Conservation (phyloP, 1,284 basidiomycete species). For the Marasmius oreades region DNA sequence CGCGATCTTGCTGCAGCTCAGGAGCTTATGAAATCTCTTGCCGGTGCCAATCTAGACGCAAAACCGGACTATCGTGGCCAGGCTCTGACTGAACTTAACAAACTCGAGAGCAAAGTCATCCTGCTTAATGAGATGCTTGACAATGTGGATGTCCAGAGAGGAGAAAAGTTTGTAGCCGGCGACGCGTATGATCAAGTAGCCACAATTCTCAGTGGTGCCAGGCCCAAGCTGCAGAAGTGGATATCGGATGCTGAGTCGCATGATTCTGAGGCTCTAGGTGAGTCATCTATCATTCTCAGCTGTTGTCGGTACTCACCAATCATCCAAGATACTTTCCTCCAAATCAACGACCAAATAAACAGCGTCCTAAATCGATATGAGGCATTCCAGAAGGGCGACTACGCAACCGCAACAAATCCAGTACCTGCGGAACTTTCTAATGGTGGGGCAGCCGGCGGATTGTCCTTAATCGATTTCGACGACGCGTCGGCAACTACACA, state of each 20-base stretch:
- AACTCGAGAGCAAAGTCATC: conserved; percentile 92
- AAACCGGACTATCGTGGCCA: conserved; percentile 93
- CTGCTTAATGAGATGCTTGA: conserved; percentile 96
- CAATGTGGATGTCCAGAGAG: conserved; percentile 71
- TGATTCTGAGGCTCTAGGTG: conserved; percentile 86
- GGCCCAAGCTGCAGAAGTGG: conserved; percentile 98
- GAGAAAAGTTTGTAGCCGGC: conserved; percentile 79
- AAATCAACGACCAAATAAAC: conserved; percentile 98
- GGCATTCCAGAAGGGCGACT: conserved; percentile 90
- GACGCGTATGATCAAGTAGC: conserved; percentile 99
- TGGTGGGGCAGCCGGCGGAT: conserved; percentile 25
- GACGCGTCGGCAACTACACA: conserved; percentile 35
- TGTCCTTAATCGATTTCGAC: conserved; percentile 74
- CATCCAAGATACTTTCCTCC: conserved; percentile 77
- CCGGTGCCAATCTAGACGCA: conserved; percentile 93
- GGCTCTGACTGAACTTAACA: conserved; percentile 87
- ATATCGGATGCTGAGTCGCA: conserved; percentile 87
- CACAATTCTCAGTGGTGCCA: conserved; percentile 74
- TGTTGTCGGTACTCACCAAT: neutral
- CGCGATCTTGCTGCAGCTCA: conserved; percentile 94
- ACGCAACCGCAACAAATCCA: conserved; percentile 58
- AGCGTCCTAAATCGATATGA: conserved; percentile 88
- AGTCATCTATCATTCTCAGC: conserved; percentile 20
- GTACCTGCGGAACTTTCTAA: conserved; percentile 54
- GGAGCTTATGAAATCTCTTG: conserved; percentile 95